phyloP scores from a whole-genome alignment of 805 yeast genomes.

The Candida glaebosa region DNA sequence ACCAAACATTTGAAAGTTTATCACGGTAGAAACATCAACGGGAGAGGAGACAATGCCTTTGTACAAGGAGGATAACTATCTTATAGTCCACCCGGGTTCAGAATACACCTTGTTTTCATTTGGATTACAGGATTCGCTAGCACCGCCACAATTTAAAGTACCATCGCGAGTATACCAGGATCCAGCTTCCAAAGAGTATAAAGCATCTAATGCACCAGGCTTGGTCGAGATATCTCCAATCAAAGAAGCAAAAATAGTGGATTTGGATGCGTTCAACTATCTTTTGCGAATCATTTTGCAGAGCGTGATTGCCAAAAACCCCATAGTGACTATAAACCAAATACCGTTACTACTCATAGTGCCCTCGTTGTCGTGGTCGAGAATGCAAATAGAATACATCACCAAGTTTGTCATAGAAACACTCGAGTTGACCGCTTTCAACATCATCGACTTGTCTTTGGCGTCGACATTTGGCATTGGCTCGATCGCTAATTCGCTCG shows the following conservation, averaged over 20 bases:
- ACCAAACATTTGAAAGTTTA: too few species aligned
- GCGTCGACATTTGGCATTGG: slow-evolving; percentile 76
- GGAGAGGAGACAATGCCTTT: slow-evolving; percentile 37
- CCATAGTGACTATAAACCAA: slow-evolving; percentile 52
- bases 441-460: slow-evolving; percentile 63
- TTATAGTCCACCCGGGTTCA: slow-evolving; percentile 78
- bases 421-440: slow-evolving; percentile 67
- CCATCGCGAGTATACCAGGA: slow-evolving; percentile 73
- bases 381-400: slow-evolving; percentile 60
- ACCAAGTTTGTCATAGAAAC: slow-evolving; percentile 75
- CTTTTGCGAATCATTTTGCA: slow-evolving; percentile 46
- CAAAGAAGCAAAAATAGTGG: slow-evolving; percentile 55
- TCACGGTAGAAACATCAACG: slow-evolving; percentile 5
- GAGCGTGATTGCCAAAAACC: slow-evolving; percentile 35
- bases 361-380: slow-evolving; percentile 64
- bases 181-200: slow-evolving; percentile 32
- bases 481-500: slow-evolving; percentile 58
- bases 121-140: slow-evolving; percentile 71
- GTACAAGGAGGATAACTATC: slow-evolving; percentile 42
- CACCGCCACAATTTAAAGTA: slow-evolving; percentile 70
- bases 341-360: slow-evolving; percentile 70
- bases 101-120: slow-evolving; percentile 68
- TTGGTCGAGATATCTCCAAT: slow-evolving; percentile 59
- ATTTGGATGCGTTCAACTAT: slow-evolving; percentile 69
- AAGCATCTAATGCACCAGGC: slow-evolving; percentile 22